Evolutionary conservation across 129 eudicot species (phyloP), one percentile per base, ranked within the genome.

Genomic region (Sambucus nigra): DNA sequence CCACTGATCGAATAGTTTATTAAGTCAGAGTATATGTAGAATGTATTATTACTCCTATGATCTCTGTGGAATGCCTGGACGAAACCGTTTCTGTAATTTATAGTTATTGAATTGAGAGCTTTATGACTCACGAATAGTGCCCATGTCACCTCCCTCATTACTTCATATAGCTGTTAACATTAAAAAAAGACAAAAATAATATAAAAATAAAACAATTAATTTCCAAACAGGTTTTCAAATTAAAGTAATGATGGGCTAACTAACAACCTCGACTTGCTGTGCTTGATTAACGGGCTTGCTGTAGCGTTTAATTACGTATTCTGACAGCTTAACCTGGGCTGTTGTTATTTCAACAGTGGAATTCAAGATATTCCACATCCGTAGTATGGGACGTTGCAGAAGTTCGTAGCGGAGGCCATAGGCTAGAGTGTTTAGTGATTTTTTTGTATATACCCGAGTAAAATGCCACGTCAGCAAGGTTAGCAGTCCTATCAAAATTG

Each of bases 11-110:
- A 76, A 60, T 91, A 91, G 40, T 91, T 85, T 23, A 67, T 54
- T 5, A 82, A 68, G 63, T 91, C 81, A 40, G 98, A 91, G 80
- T 68, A 91, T 53, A 91, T 91, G 76, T 91, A 85, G 63, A 71
- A 91, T 21, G 95, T 85, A 22, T 73, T 85, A 57, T 85, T 78
- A 67, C 81, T 79, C 57, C 68, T 70, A 56, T 78, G 86, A 60
- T 85, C 91, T 53, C 98, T 79, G 68, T 91, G 88, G 51, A 91
- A 91, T 27, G 95, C 98, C 68, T 91, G 98, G 55, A 91, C 98
- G 55, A 91, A 91, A 6, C 98, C 98, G 33, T 91, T 91, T 60
- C 73, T 76, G 71, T 91, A 91, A 53, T 79, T 85, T 57, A 91
- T 72, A 16, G 98, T 85, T 57, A 91, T 79, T 22, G 95, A 76